phyloP scores from a whole-genome alignment of 495 filamentous ascomycete genomes.

The Hypoxylon fuscum region DNA sequence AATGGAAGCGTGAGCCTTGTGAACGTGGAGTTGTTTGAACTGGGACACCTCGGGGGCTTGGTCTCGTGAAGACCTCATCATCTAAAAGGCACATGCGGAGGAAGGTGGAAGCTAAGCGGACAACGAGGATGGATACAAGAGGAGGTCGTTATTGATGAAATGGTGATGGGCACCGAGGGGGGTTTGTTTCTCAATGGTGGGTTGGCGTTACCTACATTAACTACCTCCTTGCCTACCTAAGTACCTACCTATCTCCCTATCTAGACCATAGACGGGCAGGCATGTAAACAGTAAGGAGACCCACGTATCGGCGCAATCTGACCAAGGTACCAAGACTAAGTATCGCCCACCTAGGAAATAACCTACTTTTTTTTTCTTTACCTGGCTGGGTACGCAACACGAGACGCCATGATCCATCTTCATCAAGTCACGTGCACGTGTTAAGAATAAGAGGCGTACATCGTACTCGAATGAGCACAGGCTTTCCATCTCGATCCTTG shows the following conservation, averaged over 20 bases:
- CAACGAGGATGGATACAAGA: no score
- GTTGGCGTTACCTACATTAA: conserved; percentile 32
- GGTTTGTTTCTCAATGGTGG: no score
- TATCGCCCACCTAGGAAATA: conserved; percentile 2
- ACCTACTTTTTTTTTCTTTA: not conserved
- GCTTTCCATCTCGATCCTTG: conserved; percentile 40
- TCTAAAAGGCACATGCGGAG: no score
- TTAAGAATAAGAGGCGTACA: conserved; percentile 14
- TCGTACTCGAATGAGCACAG: conserved; percentile 30
- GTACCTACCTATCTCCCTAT: conserved; percentile 19
- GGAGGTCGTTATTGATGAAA: no score
- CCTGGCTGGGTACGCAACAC: conserved; percentile 5
- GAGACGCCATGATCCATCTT: conserved; percentile 23
- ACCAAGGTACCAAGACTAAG: conserved; percentile 14
- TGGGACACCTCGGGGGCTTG: not conserved
- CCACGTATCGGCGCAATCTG: conserved; percentile 37
- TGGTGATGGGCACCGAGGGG: no score
- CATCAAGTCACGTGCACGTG: conserved; percentile 41
- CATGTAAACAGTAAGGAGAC: conserved; percentile 40
- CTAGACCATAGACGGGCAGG: conserved; percentile 9
- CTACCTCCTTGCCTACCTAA: conserved; percentile 29
- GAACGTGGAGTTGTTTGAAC: conserved; percentile 3
- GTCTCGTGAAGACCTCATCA: conserved; percentile 13
- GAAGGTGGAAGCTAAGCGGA: no score
- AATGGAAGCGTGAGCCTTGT: conserved; percentile 10